These are phyloP conservation scores for Henckelia pumila DNA, from an alignment of 257 asterid species.

Conservation along the genomic window DNA sequence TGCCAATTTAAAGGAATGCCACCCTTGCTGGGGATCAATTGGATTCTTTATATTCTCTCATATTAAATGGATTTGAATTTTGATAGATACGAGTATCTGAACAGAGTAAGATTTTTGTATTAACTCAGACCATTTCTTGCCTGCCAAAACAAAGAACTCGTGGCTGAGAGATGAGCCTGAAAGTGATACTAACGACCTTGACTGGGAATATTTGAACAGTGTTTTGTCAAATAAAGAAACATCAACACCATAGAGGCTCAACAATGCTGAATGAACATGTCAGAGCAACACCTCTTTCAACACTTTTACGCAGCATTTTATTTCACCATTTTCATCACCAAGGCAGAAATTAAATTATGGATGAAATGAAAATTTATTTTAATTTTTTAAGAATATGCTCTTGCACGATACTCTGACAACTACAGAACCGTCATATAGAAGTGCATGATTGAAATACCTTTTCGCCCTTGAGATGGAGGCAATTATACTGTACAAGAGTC, in stretches of 20 bases:
- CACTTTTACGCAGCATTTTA: neutral
- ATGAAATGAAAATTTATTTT: too few species aligned
- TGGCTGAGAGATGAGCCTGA: neutral
- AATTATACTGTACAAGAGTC: neutral
- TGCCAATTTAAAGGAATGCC: conserved; percentile 9
- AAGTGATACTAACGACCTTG: neutral
- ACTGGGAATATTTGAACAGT: neutral
- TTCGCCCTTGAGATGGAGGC: neutral
- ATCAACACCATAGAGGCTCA: neutral
- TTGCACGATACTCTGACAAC: neutral
- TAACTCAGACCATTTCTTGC: neutral
- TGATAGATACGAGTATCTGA: neutral
- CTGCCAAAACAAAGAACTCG: neutral
- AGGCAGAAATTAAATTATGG: neutral
- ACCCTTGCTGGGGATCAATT: conserved; percentile 1
- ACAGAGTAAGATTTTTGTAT: neutral
- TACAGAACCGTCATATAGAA: neutral
- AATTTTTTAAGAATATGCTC: neutral
- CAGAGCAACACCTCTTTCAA: neutral
- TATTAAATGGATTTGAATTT: conserved; percentile 2
- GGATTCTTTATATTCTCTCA: neutral
- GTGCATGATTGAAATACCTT: neutral
- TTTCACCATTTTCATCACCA: neutral
- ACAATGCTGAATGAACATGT: neutral
- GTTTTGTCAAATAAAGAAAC: neutral